phyloP scores from a whole-genome alignment of 192 early-diverging fungal species.

The Entomortierella lignicola region DNA sequence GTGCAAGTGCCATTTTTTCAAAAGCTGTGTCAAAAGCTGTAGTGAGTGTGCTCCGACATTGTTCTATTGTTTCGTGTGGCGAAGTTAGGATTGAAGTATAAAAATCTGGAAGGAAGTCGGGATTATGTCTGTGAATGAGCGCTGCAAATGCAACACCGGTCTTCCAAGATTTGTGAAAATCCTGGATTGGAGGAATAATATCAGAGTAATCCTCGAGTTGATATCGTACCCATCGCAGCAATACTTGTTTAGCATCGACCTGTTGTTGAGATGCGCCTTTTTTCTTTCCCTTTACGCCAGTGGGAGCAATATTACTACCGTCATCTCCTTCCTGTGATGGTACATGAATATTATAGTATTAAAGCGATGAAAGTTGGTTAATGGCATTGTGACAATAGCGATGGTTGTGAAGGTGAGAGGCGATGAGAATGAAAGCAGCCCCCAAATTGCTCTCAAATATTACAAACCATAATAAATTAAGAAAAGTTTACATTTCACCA shows the following conservation, averaged over 20 bases:
- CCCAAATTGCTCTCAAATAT: conserved; percentile 9
- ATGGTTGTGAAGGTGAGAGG: too few species aligned
- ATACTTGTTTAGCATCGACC: conserved; percentile 61
- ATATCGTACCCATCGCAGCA: conserved; percentile 62
- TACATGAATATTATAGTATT: background rate
- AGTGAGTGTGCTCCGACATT: conserved; percentile 48
- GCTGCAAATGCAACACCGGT: conserved; percentile 64
- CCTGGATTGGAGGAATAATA: conserved; percentile 62
- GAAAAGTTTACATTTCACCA: background rate
- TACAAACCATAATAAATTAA: conserved; percentile 49
- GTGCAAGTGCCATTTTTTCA: conserved; percentile 53
- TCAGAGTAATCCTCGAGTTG: conserved; percentile 63
- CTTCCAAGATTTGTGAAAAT: conserved; percentile 64
- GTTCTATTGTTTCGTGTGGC: conserved; percentile 48
- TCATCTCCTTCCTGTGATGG: conserved; percentile 39
- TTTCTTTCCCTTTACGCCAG: conserved; percentile 21
- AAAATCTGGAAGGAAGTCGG: conserved; percentile 56
- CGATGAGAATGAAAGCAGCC: too few species aligned
- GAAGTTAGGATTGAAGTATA: conserved; percentile 43
- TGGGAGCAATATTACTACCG: background rate
- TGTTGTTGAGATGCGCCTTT: conserved; percentile 41
- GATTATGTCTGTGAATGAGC: conserved; percentile 60
- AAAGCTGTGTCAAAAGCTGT: conserved; percentile 57
- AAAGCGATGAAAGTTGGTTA: background rate
- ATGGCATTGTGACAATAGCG: too few species aligned